Percentiles rank a stretch among this genome's conserved stretches.
Evolutionary conservation across 495 filamentous ascomycete genomes (phyloP).

Genomic region (Aspergillus nanangensis): DNA sequence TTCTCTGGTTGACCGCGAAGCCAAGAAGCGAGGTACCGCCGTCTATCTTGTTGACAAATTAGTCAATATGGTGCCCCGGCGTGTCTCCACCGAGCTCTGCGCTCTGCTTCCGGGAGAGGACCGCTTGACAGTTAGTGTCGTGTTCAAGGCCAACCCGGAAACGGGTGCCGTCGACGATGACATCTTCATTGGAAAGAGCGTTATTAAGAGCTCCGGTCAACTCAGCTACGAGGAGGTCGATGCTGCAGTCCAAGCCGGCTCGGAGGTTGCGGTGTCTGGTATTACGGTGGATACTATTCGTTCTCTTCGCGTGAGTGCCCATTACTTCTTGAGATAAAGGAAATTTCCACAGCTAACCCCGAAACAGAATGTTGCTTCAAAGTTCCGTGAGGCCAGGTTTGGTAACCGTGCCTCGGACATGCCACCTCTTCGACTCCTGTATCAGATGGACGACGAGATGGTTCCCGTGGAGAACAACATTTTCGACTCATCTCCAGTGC

Average conservation of each 20-base stretch:
- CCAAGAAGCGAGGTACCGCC: constrained; percentile 94
- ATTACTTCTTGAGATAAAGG: neutral
- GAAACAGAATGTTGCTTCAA: constrained; percentile 65
- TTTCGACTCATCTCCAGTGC: constrained; percentile 83
- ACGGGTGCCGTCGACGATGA: constrained; percentile 73
- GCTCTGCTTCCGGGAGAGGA: constrained; percentile 82
- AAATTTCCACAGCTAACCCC: constrained; percentile 1
- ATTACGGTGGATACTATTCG: constrained; percentile 67
- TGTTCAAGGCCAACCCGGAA: constrained; percentile 79
- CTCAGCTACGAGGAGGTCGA: constrained; percentile 83
- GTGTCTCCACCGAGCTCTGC: constrained; percentile 80
- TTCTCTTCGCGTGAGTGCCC: constrained; percentile 62
- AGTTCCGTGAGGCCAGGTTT: constrained; percentile 83
- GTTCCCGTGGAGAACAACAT: constrained; percentile 94
- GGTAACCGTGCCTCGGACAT: constrained; percentile 72
- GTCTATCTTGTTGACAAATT: constrained; percentile 89
- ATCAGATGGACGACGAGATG: constrained; percentile 97
- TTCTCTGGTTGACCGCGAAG: constrained; percentile 94
- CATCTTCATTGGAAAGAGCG: constrained; percentile 88
- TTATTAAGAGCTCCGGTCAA: constrained; percentile 86
- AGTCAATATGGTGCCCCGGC: constrained; percentile 85
- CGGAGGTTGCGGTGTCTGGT: constrained; percentile 52
- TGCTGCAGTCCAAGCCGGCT: constrained; percentile 60
- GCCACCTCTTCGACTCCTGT: constrained; percentile 79
- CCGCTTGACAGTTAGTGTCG: constrained; percentile 84